Base-by-base conservation (phyloP, 2,329 filamentous ascomycete species). In the Neonectria ditissima region DNA sequence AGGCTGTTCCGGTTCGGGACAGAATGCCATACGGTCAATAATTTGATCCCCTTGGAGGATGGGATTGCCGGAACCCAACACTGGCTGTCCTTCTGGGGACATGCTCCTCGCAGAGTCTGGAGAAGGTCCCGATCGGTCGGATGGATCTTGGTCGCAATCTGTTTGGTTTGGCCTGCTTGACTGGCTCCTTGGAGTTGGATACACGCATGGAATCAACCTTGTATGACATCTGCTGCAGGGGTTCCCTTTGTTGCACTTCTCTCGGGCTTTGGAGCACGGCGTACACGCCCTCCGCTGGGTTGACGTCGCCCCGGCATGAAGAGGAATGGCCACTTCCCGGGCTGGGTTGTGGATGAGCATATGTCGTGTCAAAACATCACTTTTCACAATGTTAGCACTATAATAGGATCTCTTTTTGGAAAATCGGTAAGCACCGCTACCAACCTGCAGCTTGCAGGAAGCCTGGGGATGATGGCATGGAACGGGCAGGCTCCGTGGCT, bases 211-310 rank as follows among this genome's bases (percentile, higher is more conserved):
- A 1, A 70, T 10, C 0, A 60, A 65, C 10, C 37, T 67, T 9
- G 39, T 30, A 1, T 55, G 50, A 11, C 68, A 70, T 13, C 68
- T 34, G 14, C 52, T 22, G 5, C 68, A 70, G 22, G 68, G 68
- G 0, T 10, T 59, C 18, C 16, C 53, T 16, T 62, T 65, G 0
- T 53, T 65, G 4, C 69, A 70, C 13, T 66, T 70, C 16, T 69
- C 66, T 5, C 68, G 45, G 4, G 64, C 69, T 22, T 26, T 63
- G 0, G 68, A 59, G 13, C 69, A 70, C 44, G 50, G 50, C 32
- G 32, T 37, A 32, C 50, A 53, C 14, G 50, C 32, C 20, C 50
- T 41, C 16, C 50, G 50, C 20, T 39, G 50, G 28, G 32, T 41
- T 32, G 32, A 22, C 20, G 47, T 10, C 13, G 20, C 30, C 34